These are phyloP conservation scores for Fusarium mundagurra DNA, from an alignment of 2,329 filamentous ascomycete species.

Conservation along the genomic window DNA sequence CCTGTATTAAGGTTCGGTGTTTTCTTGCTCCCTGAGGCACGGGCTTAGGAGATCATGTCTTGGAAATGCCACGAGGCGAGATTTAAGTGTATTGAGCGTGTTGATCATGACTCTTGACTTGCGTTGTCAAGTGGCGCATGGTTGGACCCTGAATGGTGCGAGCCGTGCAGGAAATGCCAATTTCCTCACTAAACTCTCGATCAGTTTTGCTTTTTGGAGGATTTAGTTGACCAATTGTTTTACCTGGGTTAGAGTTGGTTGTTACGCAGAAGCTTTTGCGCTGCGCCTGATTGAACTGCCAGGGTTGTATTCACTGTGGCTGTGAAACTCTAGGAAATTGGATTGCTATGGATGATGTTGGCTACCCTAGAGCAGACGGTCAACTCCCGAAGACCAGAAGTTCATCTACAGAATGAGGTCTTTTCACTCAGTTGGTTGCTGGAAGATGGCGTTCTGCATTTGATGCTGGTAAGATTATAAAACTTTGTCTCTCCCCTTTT, in stretches of 20 bases:
- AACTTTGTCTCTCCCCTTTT: fast-evolving
- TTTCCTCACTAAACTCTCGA: neutral
- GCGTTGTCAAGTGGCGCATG: neutral
- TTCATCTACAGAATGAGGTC: fast-evolving
- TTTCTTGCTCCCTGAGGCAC: too few relatives aligned
- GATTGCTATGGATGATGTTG: too few relatives aligned
- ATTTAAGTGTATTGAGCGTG: neutral
- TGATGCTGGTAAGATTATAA: fast-evolving
- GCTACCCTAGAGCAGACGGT: neutral
- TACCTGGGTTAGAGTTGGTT: neutral
- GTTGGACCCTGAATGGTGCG: neutral
- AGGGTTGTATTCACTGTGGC: neutral
- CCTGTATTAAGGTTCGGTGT: too few relatives aligned
- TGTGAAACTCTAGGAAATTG: neutral
- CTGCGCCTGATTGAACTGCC: neutral
- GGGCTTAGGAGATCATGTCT: neutral
- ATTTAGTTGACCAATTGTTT: neutral
- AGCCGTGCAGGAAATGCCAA: neutral
- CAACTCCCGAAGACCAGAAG: neutral
- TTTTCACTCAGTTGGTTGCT: too few relatives aligned
- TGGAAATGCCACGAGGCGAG: neutral
- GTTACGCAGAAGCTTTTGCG: neutral
- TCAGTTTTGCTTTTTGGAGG: neutral
- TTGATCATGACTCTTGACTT: neutral
- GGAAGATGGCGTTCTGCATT: too few relatives aligned